phyloP scores from a whole-genome alignment of 495 filamentous ascomycete species.

The Neurospora sp. region DNA sequence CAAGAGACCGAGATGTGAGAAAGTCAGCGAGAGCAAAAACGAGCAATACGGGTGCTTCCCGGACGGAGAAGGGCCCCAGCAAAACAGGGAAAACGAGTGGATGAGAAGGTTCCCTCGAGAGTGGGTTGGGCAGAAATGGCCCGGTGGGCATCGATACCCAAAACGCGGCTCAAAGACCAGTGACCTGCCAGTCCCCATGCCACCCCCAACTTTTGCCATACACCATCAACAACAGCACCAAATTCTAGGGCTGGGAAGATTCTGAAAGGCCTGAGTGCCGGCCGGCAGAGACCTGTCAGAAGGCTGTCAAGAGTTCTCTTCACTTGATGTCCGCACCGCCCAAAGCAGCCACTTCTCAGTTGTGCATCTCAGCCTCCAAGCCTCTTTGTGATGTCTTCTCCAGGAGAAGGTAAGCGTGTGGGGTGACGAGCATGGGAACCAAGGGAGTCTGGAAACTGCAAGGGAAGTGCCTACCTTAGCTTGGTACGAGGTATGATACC shows the following conservation, averaged over 20 bases:
- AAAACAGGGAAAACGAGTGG: conserved; percentile 14
- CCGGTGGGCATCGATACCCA: conserved; percentile 25
- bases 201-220: conserved; percentile 11
- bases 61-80: not conserved
- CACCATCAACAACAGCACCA: conserved; percentile 17
- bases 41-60: not conserved
- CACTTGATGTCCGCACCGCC: not conserved
- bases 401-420: not conserved
- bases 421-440: not conserved
- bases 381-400: not conserved
- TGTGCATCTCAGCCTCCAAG: not conserved
- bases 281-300: not conserved
- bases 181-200: conserved; percentile 10
- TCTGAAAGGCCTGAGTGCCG: not conserved
- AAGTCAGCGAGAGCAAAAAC: not conserved
- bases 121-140: conserved; percentile 31
- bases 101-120: conserved; percentile 18
- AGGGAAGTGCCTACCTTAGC: not conserved
- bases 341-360: not conserved
- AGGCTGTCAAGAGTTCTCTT: not conserved
- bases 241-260: conserved; percentile 12
- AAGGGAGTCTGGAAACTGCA: not conserved
- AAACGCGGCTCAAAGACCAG: conserved; percentile 18
- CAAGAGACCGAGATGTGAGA: not conserved
- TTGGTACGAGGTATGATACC: not conserved